These are phyloP conservation scores for Pulveroboletus sp. DNA, from an alignment of 768 basidiomycete genomes.

Conservation along the genomic window DNA sequence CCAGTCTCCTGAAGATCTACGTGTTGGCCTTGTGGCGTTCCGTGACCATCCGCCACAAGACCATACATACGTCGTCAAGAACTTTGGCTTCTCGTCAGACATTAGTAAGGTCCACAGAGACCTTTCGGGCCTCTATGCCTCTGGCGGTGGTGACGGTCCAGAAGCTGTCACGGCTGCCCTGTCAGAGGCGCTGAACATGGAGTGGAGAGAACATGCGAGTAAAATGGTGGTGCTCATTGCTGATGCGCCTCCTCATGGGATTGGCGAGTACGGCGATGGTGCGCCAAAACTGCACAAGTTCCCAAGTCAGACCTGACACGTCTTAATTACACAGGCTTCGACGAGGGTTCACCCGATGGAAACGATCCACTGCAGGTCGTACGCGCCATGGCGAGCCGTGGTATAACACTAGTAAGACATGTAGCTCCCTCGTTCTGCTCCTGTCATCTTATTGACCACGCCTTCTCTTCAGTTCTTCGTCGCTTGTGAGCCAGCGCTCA, in stretches of 20 bases:
- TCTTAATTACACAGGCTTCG: slow-evolving; percentile 59
- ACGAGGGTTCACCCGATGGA: slow-evolving; percentile 92
- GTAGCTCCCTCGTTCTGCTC: background rate
- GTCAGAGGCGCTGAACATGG: slow-evolving; percentile 80
- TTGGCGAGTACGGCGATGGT: slow-evolving; percentile 97
- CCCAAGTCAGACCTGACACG: slow-evolving; percentile 11
- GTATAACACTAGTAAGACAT: slow-evolving; percentile 78
- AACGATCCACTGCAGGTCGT: slow-evolving; percentile 85
- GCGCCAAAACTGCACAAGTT: slow-evolving; percentile 17
- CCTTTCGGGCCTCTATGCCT: slow-evolving; percentile 79
- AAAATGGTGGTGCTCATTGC: slow-evolving; percentile 98
- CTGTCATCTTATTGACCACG: background rate
- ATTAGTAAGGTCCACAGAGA: slow-evolving; percentile 82
- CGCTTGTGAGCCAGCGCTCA: slow-evolving; percentile 96
- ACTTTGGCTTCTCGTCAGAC: slow-evolving; percentile 92
- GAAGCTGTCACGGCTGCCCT: slow-evolving; percentile 95
- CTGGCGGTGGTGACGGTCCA: slow-evolving; percentile 91
- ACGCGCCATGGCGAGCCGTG: slow-evolving; percentile 82
- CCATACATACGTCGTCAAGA: slow-evolving; percentile 89
- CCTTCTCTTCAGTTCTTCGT: slow-evolving; percentile 77
- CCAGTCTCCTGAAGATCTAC: slow-evolving; percentile 79
- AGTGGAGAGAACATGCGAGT: slow-evolving; percentile 83
- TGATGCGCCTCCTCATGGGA: slow-evolving; percentile 96
- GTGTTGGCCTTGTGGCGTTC: slow-evolving; percentile 91
- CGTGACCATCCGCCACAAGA: slow-evolving; percentile 98